phyloP scores from a whole-genome alignment of 305 asterid species.

The Fraxinus dipetala region DNA sequence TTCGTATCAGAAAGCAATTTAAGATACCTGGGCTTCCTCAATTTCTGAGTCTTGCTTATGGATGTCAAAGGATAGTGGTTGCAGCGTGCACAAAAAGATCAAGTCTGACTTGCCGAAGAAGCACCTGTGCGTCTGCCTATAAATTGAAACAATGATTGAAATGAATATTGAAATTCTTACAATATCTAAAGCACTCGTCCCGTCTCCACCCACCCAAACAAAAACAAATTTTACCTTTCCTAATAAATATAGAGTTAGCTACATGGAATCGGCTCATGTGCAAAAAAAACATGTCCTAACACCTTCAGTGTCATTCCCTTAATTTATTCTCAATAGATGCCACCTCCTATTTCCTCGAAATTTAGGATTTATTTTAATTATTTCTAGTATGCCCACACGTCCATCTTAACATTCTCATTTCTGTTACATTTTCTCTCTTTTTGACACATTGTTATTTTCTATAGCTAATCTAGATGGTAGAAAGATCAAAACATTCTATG shows the following conservation, averaged over 20 bases:
- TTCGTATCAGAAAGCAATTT: neutral
- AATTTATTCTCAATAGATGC: neutral
- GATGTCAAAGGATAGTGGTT: conserved; percentile 63
- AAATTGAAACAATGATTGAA: neutral
- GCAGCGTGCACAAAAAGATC: conserved; percentile 57
- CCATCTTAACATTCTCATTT: neutral
- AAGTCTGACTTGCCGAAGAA: conserved; percentile 62
- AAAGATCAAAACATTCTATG: neutral
- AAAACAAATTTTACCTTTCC: neutral
- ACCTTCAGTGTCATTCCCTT: neutral
- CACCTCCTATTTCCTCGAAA: neutral
- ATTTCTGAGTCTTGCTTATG: conserved; percentile 69
- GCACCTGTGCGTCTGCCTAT: conserved; percentile 63
- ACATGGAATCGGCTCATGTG: neutral
- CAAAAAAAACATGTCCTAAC: neutral
- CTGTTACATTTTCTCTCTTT: neutral
- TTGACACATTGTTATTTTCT: neutral
- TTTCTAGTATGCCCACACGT: neutral
- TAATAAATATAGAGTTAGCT: neutral
- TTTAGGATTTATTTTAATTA: neutral
- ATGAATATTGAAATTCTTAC: neutral
- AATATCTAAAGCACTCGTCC: neutral
- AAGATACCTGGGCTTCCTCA: conserved; percentile 66
- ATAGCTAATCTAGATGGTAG: neutral
- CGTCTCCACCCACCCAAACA: neutral